A percentile compares a stretch with the other conserved stretches of the same genome.
Conservation (phyloP, 2,329 filamentous ascomycete genomes). For the Beauveria australis region DNA sequence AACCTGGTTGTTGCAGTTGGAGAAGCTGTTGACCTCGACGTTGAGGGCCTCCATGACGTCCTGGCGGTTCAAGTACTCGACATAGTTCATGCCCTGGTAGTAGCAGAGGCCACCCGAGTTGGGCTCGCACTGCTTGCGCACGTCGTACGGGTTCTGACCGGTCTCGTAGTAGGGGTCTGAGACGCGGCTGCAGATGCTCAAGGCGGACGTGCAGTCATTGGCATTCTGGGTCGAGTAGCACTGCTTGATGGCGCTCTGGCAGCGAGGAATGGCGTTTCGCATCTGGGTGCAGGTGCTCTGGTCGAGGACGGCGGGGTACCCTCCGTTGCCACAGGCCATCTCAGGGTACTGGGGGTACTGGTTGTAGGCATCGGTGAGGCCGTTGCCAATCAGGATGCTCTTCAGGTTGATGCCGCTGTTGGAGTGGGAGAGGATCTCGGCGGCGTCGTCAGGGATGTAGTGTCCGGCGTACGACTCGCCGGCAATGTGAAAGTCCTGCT, state of each 20-base stretch:
- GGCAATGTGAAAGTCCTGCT: slow-evolving; percentile 96
- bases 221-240: slow-evolving; percentile 91
- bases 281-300: slow-evolving; percentile 73
- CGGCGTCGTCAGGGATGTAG: slow-evolving; percentile 88
- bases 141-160: slow-evolving; percentile 62
- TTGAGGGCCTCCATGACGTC: slow-evolving; percentile 83
- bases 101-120: slow-evolving; percentile 78
- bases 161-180: slow-evolving; percentile 1
- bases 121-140: slow-evolving; percentile 75
- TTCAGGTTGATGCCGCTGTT: slow-evolving; percentile 97
- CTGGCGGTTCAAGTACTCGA: slow-evolving; percentile 78
- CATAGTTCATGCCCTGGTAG: slow-evolving; percentile 82
- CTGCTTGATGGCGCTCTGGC: slow-evolving; percentile 76
- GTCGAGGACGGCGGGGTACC: slow-evolving; percentile 78
- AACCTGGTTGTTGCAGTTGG: slow-evolving; percentile 97
- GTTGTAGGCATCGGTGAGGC: slow-evolving; percentile 85
- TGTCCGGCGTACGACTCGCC: slow-evolving; percentile 94
- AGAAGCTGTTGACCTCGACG: slow-evolving; percentile 79
- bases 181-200: slow-evolving; percentile 84
- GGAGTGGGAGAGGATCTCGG: slow-evolving; percentile 89
- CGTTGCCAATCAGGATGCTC: slow-evolving; percentile 92
- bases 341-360: slow-evolving; percentile 95
- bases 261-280: slow-evolving; percentile 87
- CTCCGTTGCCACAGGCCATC: slow-evolving; percentile 95
- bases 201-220: slow-evolving; percentile 87